Conservation (phyloP, 306 rosid species). For the Ochetophila trinervis region DNA sequence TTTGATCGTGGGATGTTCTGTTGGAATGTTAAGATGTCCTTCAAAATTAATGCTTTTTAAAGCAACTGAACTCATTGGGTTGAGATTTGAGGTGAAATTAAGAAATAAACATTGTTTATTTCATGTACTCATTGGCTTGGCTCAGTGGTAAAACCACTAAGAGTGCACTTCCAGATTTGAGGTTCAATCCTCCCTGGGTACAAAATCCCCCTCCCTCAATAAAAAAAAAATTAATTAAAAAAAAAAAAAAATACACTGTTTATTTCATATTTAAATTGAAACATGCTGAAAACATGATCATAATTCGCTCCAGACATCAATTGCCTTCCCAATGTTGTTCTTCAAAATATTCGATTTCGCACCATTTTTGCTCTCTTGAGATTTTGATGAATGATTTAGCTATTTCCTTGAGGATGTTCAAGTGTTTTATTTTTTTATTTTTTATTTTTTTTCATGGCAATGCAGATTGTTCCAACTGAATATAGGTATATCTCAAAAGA, state of each 20-base stretch:
- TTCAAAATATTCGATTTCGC: no score
- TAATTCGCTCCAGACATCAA: neutral
- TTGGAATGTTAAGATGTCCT: neutral
- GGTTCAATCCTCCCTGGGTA: no score
- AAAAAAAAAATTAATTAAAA: no score
- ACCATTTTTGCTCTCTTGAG: neutral
- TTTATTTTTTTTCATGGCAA: conserved; percentile 14
- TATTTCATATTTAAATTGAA: neutral
- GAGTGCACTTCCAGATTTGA: no score
- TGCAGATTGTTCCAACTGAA: conserved; percentile 97
- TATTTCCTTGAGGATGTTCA: neutral
- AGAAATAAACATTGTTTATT: neutral
- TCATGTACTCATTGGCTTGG: no score
- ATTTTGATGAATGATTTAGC: neutral
- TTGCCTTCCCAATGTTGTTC: neutral
- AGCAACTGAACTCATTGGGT: neutral
- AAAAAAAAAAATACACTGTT: neutral
- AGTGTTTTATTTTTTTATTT: no score
- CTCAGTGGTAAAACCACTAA: no score
- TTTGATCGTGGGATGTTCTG: neutral
- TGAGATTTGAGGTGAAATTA: neutral
- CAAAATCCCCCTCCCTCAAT: no score
- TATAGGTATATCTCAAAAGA: conserved; percentile 80
- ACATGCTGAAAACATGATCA: conserved; percentile 3
- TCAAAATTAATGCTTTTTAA: neutral